A percentile compares a stretch with the other conserved stretches of the same genome.
phyloP scores from a whole-genome alignment of 73 alveolate species.

The Paramecium primaurelia region DNA sequence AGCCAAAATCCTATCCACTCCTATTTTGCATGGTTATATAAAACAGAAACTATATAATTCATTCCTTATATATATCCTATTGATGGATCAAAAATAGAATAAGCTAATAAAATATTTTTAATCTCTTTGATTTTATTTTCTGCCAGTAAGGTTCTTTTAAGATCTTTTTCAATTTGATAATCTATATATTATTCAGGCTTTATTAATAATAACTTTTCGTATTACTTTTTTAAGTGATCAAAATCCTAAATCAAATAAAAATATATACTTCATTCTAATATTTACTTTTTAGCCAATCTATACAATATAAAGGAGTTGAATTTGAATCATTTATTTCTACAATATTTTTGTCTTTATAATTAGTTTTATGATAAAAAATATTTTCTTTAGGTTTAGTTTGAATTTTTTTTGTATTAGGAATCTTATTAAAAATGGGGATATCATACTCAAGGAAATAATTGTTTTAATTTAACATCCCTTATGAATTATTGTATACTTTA shows the following conservation, averaged over 20 bases:
- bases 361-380: not conserved
- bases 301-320: not conserved
- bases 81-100: not conserved
- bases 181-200: not conserved
- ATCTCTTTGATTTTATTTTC: not conserved
- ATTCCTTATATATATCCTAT: not conserved
- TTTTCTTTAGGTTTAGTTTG: constrained; percentile 32
- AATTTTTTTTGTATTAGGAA: not conserved
- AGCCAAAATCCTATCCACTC: not conserved
- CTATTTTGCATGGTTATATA: not conserved
- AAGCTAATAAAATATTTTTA: not conserved
- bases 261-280: not conserved
- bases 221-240: not conserved
- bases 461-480: not conserved
- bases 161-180: not conserved
- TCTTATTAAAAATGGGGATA: not conserved
- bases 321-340: not conserved
- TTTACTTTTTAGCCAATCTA: not conserved
- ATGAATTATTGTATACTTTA: not conserved
- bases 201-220: not conserved
- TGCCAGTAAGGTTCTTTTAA: not conserved
- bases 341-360: not conserved
- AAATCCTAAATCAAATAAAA: not conserved
- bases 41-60: not conserved
- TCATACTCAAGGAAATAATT: not conserved